These are phyloP conservation scores for Phaeosphaeriaceae sp. DNA, from an alignment of 2,329 filamentous ascomycete species.

Conservation along the genomic window DNA sequence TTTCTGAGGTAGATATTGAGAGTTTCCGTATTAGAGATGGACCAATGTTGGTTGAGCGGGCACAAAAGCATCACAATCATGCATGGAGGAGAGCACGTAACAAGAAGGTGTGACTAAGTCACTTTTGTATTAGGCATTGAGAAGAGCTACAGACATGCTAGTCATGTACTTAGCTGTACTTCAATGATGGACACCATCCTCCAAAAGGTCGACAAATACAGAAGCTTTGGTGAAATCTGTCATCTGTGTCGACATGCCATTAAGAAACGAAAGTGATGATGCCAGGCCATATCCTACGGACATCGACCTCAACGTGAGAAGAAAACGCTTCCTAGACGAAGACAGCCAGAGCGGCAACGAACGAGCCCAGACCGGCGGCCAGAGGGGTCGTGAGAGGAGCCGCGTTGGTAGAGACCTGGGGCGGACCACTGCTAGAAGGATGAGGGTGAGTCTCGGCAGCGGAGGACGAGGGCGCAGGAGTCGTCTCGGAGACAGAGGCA, in stretches of 20 bases:
- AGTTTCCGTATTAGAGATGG: too few species aligned
- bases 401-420: constrained; percentile 20
- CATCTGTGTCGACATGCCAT: constrained; percentile 6
- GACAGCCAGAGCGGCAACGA: constrained; percentile 28
- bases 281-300: constrained; percentile 15
- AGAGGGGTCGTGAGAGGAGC: constrained; percentile 27
- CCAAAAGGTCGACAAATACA: constrained; percentile 17
- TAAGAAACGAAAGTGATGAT: constrained; percentile 6
- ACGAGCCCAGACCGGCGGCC: constrained; percentile 23
- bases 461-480: constrained; percentile 16
- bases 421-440: constrained; percentile 4
- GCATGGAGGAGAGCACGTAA: not conserved
- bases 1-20: too few species aligned
- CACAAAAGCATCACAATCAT: not conserved
- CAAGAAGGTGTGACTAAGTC: constrained; percentile 11
- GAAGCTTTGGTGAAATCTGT: constrained; percentile 10
- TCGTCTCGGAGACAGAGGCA: constrained; percentile 9
- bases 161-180: constrained; percentile 16
- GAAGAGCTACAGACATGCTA: constrained; percentile 23
- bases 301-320: constrained; percentile 7
- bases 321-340: constrained; percentile 21
- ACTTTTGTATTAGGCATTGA: constrained; percentile 23
- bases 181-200: constrained; percentile 13
- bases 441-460: constrained; percentile 13
- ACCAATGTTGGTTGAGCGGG: not conserved